Percentiles rank a stretch among this genome's conserved stretches.
Evolutionary conservation across 2,329 filamentous ascomycete genomes (phyloP).

Genomic region (Penicillium glabrum): DNA sequence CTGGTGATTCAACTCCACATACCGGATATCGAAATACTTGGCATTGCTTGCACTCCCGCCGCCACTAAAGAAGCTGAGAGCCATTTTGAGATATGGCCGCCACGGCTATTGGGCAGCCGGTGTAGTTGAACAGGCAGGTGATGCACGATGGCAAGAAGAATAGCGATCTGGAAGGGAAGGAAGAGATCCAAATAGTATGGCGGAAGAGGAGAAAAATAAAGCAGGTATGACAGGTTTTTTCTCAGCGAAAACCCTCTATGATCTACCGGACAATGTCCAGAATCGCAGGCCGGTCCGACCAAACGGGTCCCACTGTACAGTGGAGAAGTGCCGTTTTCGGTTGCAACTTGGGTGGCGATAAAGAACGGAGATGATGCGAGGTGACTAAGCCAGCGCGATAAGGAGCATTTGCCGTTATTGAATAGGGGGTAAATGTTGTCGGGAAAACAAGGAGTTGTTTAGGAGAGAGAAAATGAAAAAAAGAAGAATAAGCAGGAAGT

Average conservation of each 20-base stretch:
- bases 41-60: slow-evolving; percentile 44
- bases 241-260: slow-evolving; percentile 22
- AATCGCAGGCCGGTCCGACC: slow-evolving; percentile 47
- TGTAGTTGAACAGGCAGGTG: neutral
- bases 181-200: neutral
- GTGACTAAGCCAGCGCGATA: slow-evolving; percentile 22
- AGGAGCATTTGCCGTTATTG: slow-evolving; percentile 1
- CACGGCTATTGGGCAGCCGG: slow-evolving; percentile 20
- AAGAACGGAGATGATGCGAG: slow-evolving; percentile 13
- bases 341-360: slow-evolving; percentile 22
- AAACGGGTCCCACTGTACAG: slow-evolving; percentile 32
- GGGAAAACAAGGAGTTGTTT: neutral
- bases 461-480: neutral
- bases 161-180: neutral
- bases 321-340: slow-evolving; percentile 33
- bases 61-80: slow-evolving; percentile 47
- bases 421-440: neutral
- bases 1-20: slow-evolving; percentile 15
- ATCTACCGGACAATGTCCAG: slow-evolving; percentile 41
- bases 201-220: slow-evolving; percentile 11
- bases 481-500: neutral
- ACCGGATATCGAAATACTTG: slow-evolving; percentile 53
- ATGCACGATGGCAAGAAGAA: neutral
- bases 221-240: slow-evolving; percentile 21
- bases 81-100: slow-evolving; percentile 34